Percentiles rank a stretch among this genome's conserved stretches.
Evolutionary conservation across 306 rosid species (phyloP).

Genomic region (Prinsepia uniflora): DNA sequence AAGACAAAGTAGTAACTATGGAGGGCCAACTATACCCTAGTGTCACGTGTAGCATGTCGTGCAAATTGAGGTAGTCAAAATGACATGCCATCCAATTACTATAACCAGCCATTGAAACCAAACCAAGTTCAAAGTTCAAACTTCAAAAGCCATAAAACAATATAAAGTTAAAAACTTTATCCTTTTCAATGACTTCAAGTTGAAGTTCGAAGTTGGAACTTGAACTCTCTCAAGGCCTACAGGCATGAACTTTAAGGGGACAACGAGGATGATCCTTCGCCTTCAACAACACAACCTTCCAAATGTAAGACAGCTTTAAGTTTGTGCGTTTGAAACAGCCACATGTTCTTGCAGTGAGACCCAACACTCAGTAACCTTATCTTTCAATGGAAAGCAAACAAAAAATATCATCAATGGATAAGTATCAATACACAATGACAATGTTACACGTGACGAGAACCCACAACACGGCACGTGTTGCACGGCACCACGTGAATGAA

Average conservation of each 20-base stretch:
- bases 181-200: background rate
- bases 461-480: no score
- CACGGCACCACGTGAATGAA: background rate
- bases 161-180: background rate
- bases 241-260: background rate
- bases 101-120: constrained; percentile 32
- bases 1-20: background rate
- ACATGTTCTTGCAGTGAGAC: constrained; percentile 23
- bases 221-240: background rate
- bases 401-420: background rate
- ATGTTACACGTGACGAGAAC: background rate
- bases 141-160: constrained; percentile 19
- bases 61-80: constrained; percentile 22
- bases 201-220: background rate
- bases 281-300: constrained; percentile 16
- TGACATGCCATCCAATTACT: constrained; percentile 38
- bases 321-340: constrained; percentile 6
- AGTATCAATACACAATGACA: background rate
- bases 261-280: constrained; percentile 14
- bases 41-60: constrained; percentile 47
- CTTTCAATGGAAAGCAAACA: background rate
- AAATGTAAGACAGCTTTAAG: background rate
- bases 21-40: constrained; percentile 6
- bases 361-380: background rate
- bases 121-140: background rate